Evolutionary conservation across 192 early-diverging fungal genomes (phyloP), one percentile per base, ranked within the genome.

Genomic region (Umbelopsis isabellina): DNA sequence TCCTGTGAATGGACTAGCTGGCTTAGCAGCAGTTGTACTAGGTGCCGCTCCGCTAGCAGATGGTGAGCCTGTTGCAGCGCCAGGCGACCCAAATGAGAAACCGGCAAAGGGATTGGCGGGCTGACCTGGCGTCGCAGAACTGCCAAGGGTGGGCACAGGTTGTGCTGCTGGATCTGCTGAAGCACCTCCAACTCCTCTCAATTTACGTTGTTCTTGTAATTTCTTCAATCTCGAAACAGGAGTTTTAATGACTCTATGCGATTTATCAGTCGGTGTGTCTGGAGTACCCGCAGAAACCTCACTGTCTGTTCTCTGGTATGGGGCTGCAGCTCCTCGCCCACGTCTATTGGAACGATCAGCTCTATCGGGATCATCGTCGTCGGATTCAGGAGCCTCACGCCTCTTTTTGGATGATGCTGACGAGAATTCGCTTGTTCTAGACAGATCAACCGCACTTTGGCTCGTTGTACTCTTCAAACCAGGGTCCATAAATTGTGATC

Each of bases 171-270:
- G 11, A 35, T 61, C 55, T 15, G 23, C n/a, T 15, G 55, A 33
- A 25, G 55, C 27, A 16, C 27, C 55, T 27, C 55, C 55, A n/a
- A 61, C 55, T 7, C 55, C 55, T 35, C 55, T 25, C 25, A 61
- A 16, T 30, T 30, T 61, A 61, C 55, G 55, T 61, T 61, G 55
- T 35, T 61, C 55, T n/a, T 61, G 55, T 6, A 61, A 8, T 18
- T 61, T 61, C 55, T 61, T 61, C 16, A 61, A 61, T 30, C 55
- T 61, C 13, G 55, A 61, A 8, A 61, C 55, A 35, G 55, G 55
- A 5, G 55, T 61, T 30, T 61, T 61, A 13, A 61, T 61, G 15
- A 35, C 27, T 61, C 55, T 61, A 61, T 61, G 55, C 30, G 55
- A 61, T 35, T 61, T 61, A 25, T 61, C 55, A 61, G 55, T 25